A percentile compares a stretch with the other conserved stretches of the same genome.
phyloP scores from a whole-genome alignment of 768 basidiomycete genomes.

The Mycena albidolilacea region DNA sequence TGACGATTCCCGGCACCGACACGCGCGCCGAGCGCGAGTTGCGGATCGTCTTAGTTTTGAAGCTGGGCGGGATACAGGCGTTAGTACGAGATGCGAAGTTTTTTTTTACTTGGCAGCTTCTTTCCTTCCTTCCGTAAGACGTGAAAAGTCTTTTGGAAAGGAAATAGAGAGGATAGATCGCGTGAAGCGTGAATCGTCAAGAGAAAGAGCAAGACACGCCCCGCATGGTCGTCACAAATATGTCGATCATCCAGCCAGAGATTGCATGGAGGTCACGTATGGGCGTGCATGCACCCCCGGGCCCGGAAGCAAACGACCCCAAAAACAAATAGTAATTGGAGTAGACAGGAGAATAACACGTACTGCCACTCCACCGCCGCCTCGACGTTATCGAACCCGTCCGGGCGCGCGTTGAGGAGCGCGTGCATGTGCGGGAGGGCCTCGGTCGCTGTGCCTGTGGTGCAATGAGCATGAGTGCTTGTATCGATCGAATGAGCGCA shows the following conservation, averaged over 20 bases:
- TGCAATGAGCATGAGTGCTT: not conserved
- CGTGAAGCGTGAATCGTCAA: not conserved
- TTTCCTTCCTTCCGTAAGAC: too few species aligned
- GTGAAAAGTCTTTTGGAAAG: too few species aligned
- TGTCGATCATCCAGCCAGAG: too few species aligned
- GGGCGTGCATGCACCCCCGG: too few species aligned
- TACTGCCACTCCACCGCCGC: slow-evolving; percentile 98
- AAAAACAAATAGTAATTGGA: too few species aligned
- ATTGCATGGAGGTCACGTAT: too few species aligned
- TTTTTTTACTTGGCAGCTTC: too few species aligned
- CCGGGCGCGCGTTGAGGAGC: slow-evolving; percentile 88
- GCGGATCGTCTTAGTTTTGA: slow-evolving; percentile 86
- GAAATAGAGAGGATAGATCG: not conserved
- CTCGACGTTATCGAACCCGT: slow-evolving; percentile 86
- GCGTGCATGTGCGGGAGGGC: slow-evolving; percentile 94
- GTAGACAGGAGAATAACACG: slow-evolving; percentile 49
- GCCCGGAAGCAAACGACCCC: too few species aligned
- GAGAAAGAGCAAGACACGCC: not conserved
- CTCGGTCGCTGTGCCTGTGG: slow-evolving; percentile 89
- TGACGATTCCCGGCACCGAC: slow-evolving; percentile 87
- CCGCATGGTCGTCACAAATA: too few species aligned
- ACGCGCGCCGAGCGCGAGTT: slow-evolving; percentile 88
- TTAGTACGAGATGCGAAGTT: not conserved
- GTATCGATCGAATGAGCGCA: not conserved
- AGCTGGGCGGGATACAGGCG: slow-evolving; percentile 56